Conservation (phyloP, 495 filamentous ascomycete species). For the Daldinia caldariorum region DNA sequence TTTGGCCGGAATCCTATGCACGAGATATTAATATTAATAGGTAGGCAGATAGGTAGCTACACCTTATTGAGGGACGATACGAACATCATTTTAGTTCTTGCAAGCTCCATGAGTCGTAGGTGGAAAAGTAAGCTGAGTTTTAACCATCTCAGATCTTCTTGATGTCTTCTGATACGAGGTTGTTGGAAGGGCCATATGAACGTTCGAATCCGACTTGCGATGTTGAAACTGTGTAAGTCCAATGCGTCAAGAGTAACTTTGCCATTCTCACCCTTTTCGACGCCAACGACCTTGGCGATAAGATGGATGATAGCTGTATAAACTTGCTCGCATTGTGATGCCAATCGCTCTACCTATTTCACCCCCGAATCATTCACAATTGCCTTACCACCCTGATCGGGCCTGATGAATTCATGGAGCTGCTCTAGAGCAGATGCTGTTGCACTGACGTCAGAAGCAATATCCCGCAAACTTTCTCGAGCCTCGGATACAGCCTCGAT, state of each 20-base stretch:
- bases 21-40: not conserved
- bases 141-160: slow-evolving; percentile 32
- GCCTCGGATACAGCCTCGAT: slow-evolving; percentile 20
- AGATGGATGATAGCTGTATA: slow-evolving; percentile 32
- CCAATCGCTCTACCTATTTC: slow-evolving; percentile 26
- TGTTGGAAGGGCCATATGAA: slow-evolving; percentile 32
- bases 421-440: slow-evolving; percentile 38
- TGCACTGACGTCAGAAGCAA: slow-evolving; percentile 32
- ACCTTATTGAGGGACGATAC: not conserved
- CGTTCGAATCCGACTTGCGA: slow-evolving; percentile 13
- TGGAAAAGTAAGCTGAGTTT: slow-evolving; percentile 33
- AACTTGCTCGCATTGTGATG: slow-evolving; percentile 36
- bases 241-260: slow-evolving; percentile 13
- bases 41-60: not conserved
- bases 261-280: slow-evolving; percentile 18
- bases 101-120: slow-evolving; percentile 29
- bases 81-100: slow-evolving; percentile 24
- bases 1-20: slow-evolving; percentile 11
- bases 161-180: slow-evolving; percentile 28
- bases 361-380: slow-evolving; percentile 32
- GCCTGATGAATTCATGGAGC: slow-evolving; percentile 22
- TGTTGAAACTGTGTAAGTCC: slow-evolving; percentile 10
- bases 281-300: slow-evolving; percentile 30
- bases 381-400: slow-evolving; percentile 12
- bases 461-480: slow-evolving; percentile 19